Conservation (phyloP, 495 filamentous ascomycete genomes). For the Daldinia concentrica region DNA sequence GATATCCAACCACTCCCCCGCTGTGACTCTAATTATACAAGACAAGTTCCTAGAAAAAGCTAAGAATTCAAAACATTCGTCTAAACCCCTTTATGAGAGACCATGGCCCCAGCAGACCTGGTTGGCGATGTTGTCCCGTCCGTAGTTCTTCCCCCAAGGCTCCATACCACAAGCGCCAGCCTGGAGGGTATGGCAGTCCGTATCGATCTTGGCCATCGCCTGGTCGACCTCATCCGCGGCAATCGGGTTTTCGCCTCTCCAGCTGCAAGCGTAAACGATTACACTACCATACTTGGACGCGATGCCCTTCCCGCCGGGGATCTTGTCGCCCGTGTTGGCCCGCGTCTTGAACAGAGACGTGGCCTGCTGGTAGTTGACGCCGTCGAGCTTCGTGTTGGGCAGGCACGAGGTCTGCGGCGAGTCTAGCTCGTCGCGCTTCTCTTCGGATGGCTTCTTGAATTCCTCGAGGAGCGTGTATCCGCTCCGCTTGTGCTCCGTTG, state of each 20-base stretch:
- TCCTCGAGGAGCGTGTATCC: background rate
- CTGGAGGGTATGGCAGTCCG: background rate
- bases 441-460: background rate
- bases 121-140: background rate
- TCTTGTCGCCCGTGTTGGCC: background rate
- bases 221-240: background rate
- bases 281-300: constrained; percentile 1
- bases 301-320: background rate
- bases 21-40: background rate
- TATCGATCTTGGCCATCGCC: background rate
- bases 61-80: background rate
- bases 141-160: constrained; percentile 4
- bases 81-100: background rate
- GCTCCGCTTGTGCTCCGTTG: background rate
- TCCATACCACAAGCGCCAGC: background rate
- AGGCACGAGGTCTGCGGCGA: background rate
- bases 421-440: background rate
- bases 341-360: background rate
- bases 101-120: background rate
- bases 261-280: background rate
- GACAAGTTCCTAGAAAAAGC: too few relatives aligned
- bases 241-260: background rate
- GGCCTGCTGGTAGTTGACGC: background rate
- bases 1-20: background rate
- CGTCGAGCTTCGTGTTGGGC: background rate